A percentile compares a stretch with the other conserved stretches of the same genome.
phyloP scores from a whole-genome alignment of 2,329 filamentous ascomycete species.

The Talaromyces sp. region DNA sequence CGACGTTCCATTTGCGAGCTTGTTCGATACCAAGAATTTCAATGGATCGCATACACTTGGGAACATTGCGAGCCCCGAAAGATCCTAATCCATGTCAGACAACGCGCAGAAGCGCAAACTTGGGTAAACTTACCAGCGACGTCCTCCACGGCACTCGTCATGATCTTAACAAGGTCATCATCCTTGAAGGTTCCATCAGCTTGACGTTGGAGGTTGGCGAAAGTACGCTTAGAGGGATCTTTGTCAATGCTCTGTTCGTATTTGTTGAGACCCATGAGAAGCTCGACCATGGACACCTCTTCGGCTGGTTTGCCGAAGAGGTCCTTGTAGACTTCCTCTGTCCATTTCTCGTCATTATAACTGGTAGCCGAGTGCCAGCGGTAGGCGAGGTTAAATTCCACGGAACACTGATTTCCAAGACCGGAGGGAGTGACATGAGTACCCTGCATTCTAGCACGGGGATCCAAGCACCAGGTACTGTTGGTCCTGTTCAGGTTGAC shows the following conservation, averaged over 20 bases:
- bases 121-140: constrained; percentile 38
- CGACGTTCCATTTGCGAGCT: constrained; percentile 64
- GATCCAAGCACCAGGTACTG: constrained; percentile 79
- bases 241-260: constrained; percentile 61
- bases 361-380: constrained; percentile 81
- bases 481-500: constrained; percentile 70
- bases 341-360: constrained; percentile 76
- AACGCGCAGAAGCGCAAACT: too few relatives aligned
- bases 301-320: constrained; percentile 61
- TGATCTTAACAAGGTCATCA: constrained; percentile 70
- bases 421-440: constrained; percentile 64
- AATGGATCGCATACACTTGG: constrained; percentile 68
- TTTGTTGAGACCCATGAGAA: constrained; percentile 62
- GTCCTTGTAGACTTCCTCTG: constrained; percentile 64
- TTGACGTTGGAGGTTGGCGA: constrained; percentile 65
- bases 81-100: constrained; percentile 43
- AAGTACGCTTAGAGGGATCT: constrained; percentile 68
- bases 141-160: constrained; percentile 70
- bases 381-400: constrained; percentile 87
- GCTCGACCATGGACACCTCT: constrained; percentile 58
- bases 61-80: constrained; percentile 71
- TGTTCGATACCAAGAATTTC: constrained; percentile 79
- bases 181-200: constrained; percentile 69
- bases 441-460: constrained; percentile 66
- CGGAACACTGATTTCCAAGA: constrained; percentile 78